Percentiles rank a stretch among this genome's conserved stretches.
Conservation (phyloP, 2,329 filamentous ascomycete species). For the Keithomyces neogunnii region DNA sequence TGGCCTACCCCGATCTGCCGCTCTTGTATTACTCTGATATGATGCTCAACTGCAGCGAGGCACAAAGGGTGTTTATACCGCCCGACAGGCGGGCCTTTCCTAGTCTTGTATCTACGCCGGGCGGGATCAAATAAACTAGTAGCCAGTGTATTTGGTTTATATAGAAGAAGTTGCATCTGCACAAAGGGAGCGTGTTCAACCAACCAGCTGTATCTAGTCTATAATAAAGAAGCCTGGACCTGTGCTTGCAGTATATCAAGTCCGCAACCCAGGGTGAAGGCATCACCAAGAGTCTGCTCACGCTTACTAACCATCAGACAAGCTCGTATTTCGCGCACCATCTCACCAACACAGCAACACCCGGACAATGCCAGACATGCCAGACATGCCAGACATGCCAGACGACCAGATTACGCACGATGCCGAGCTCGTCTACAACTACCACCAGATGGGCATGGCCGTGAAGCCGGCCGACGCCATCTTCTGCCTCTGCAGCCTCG, state of each 20-base stretch:
- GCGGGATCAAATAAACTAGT: too few species aligned
- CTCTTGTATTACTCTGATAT: conserved; percentile 16
- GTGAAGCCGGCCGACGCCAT: conserved; percentile 29
- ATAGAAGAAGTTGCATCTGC: too few species aligned
- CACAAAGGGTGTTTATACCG: not conserved
- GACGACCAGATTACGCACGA: conserved; percentile 15
- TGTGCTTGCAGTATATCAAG: too few species aligned
- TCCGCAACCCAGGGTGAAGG: too few species aligned
- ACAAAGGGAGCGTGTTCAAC: too few species aligned
- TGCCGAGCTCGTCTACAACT: conserved; percentile 32
- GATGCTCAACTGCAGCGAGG: not conserved
- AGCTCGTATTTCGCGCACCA: not conserved
- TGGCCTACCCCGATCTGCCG: conserved; percentile 19
- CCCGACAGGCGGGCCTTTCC: too few species aligned
- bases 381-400: not conserved
- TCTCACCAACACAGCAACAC: not conserved
- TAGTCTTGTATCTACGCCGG: not conserved
- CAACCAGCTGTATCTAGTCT: too few species aligned
- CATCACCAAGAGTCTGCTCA: too few species aligned
- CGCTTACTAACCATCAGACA: not conserved
- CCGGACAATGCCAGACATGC: not conserved
- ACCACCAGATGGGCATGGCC: conserved; percentile 31
- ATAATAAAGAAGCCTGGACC: too few species aligned
- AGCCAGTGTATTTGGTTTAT: too few species aligned
- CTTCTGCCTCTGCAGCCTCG: conserved; percentile 40